A percentile compares a stretch with the other conserved stretches of the same genome.
Evolutionary conservation across 495 filamentous ascomycete genomes (phyloP).

Genomic region (Aspergillus funiculosus): DNA sequence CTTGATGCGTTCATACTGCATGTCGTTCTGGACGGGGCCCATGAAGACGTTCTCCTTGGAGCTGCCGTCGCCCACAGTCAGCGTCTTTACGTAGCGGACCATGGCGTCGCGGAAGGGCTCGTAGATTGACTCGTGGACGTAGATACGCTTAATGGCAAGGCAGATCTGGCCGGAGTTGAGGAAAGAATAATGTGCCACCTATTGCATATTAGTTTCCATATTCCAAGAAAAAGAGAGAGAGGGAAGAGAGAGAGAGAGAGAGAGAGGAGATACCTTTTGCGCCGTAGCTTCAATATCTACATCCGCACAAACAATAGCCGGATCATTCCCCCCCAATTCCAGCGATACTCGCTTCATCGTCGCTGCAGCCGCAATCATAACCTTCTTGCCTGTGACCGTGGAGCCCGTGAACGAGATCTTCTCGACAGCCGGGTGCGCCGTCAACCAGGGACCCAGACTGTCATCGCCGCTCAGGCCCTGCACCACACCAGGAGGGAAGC

Average conservation of each 20-base stretch:
- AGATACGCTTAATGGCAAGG: slow-evolving; percentile 10
- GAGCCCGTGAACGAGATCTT: slow-evolving; percentile 53
- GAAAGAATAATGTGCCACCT: not conserved
- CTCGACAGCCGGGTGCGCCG: slow-evolving; percentile 67
- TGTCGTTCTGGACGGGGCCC: slow-evolving; percentile 13
- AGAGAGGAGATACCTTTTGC: not conserved
- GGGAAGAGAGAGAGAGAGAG: not conserved
- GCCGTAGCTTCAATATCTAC: slow-evolving; percentile 1
- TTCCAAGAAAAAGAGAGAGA: not conserved
- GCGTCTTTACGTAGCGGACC: not conserved
- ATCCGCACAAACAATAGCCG: not conserved
- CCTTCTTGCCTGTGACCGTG: slow-evolving; percentile 23
- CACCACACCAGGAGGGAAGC: slow-evolving; percentile 80
- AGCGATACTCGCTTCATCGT: slow-evolving; percentile 47
- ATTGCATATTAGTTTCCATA: not conserved
- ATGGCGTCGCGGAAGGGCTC: slow-evolving; percentile 3
- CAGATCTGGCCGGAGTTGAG: slow-evolving; percentile 14
- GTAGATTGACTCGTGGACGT: slow-evolving; percentile 11
- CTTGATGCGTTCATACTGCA: slow-evolving; percentile 10
- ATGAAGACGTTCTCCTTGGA: slow-evolving; percentile 1
- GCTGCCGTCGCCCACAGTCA: not conserved
- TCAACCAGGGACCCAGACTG: slow-evolving; percentile 71
- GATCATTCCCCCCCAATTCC: slow-evolving; percentile 37
- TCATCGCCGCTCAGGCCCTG: slow-evolving; percentile 82
- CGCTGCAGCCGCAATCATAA: slow-evolving; percentile 28